These are phyloP conservation scores for Cicer yamashitae DNA, from an alignment of 306 rosid genomes.

Conservation along the genomic window DNA sequence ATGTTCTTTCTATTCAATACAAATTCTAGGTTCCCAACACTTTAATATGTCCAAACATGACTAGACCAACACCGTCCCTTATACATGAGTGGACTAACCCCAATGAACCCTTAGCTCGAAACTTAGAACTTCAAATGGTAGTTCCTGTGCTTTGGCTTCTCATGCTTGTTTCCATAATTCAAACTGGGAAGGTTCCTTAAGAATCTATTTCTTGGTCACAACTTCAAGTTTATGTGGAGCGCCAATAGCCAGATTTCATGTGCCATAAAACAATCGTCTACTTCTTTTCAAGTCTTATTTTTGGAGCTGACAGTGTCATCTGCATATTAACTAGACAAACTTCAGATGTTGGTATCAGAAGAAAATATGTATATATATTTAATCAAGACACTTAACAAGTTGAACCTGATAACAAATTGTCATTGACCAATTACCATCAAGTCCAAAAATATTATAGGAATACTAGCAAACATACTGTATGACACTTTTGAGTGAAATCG, in stretches of 20 bases:
- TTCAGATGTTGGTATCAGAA: constrained; percentile 7
- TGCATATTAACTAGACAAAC: not conserved
- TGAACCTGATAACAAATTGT: constrained; percentile 5
- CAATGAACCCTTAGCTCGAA: constrained; percentile 15
- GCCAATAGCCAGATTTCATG: constrained; percentile 7
- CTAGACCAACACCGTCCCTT: constrained; percentile 3
- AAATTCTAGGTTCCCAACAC: not conserved
- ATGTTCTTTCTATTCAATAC: not conserved
- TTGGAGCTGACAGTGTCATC: not conserved
- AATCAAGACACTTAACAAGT: constrained; percentile 25
- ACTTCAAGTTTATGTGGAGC: constrained; percentile 22
- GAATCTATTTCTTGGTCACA: constrained; percentile 10
- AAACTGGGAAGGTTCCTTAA: not conserved
- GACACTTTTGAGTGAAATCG: no score
- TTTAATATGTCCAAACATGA: not conserved
- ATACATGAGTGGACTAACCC: constrained; percentile 18
- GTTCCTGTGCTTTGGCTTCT: not conserved
- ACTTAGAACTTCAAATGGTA: constrained; percentile 17
- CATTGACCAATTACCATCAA: not conserved
- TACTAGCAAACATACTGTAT: not conserved
- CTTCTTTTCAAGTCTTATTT: constrained; percentile 24
- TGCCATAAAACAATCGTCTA: not conserved
- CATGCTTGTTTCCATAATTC: not conserved
- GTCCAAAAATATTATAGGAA: constrained; percentile 14
- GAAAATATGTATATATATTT: not conserved